Evolutionary conservation across 345 rosid species (phyloP), one percentile per base, ranked within the genome.

Genomic region (Euphorbia peplus): DNA sequence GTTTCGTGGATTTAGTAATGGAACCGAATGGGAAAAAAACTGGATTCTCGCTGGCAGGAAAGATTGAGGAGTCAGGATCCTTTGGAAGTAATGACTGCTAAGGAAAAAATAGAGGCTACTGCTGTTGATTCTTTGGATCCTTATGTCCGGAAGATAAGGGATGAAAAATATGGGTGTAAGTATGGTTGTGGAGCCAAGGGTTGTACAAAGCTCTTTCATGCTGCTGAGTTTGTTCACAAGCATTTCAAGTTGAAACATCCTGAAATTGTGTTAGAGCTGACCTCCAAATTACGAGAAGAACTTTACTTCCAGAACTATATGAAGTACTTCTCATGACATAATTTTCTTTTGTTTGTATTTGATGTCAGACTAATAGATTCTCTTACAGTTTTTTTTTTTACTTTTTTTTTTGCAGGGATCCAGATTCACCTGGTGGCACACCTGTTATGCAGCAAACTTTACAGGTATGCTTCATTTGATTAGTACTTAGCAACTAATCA

Each of bases 121-220:
- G 97, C 98, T 53, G 76, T 72, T 64, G 97, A 95, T 73, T 80
- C 71, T 37, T 42, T 95, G 73, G 99, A 95, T 84, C 99, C 99
- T 46, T 87, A 66, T 84, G 96, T 95, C 68, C 87, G 99, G 58
- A 95, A 95, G 81, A 95, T 95, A 51, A 86, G 98, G 80, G 99
- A 95, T 90, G 99, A 95, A 73, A 95, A 92, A 77, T 95, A 95
- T 80, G 99, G 99, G n/a, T 95, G 99, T 97, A 95, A 95, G 81
- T 95, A 87, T 82, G 99, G 99, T 55, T 95, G 99, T 82, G 99
- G 99, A 72, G 98, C 99, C 54, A 95, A 92, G 79, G 98, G 99
- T 47, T 95, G 99, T 83, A 95, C 99, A 26, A 95, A 95, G 76
- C 99, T 95, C 63, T 95, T 95, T 83, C 99, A 95, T 72, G 98